These are phyloP conservation scores for Cladosporium phlei DNA, from an alignment of 2,329 filamentous ascomycete genomes.

Conservation along the genomic window DNA sequence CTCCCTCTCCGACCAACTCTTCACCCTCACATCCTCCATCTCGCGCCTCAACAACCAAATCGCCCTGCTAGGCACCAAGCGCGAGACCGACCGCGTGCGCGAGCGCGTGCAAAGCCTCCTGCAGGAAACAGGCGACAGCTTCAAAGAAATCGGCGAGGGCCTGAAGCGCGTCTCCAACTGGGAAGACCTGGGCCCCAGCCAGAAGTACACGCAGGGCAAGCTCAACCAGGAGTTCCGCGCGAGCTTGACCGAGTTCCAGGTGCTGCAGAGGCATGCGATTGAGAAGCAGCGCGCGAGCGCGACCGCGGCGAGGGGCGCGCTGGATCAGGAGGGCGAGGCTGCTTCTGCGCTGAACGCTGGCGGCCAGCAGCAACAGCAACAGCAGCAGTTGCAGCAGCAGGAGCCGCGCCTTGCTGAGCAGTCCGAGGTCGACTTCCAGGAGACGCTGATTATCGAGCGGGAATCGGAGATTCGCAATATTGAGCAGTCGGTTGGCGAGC, in stretches of 20 bases:
- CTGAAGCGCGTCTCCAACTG: constrained; percentile 85
- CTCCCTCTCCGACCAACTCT: constrained; percentile 80
- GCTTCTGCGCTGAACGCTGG: constrained; percentile 32
- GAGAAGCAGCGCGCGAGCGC: constrained; percentile 90
- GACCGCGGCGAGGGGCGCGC: constrained; percentile 72
- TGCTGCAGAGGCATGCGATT: constrained; percentile 79
- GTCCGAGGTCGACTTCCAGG: constrained; percentile 95
- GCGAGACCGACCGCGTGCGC: constrained; percentile 84
- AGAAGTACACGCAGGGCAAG: constrained; percentile 95
- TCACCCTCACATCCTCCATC: constrained; percentile 83
- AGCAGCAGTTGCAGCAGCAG: constrained; percentile 52
- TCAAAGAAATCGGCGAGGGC: constrained; percentile 88
- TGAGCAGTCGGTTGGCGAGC: constrained; percentile 88
- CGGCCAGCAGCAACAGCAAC: constrained; percentile 51
- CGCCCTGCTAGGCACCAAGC: constrained; percentile 77
- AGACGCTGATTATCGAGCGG: constrained; percentile 89
- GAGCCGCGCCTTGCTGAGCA: constrained; percentile 79
- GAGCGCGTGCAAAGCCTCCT: constrained; percentile 85
- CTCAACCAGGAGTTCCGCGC: constrained; percentile 89
- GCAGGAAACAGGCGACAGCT: constrained; percentile 78
- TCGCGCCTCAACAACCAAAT: constrained; percentile 80
- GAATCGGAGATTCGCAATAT: constrained; percentile 97
- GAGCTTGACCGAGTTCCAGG: constrained; percentile 84
- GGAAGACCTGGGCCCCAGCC: constrained; percentile 69
- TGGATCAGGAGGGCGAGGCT: constrained; percentile 50